Evolutionary conservation across 2,329 filamentous ascomycete genomes (phyloP), one percentile per base, ranked within the genome.

Genomic region (Diaporthe helianthi): DNA sequence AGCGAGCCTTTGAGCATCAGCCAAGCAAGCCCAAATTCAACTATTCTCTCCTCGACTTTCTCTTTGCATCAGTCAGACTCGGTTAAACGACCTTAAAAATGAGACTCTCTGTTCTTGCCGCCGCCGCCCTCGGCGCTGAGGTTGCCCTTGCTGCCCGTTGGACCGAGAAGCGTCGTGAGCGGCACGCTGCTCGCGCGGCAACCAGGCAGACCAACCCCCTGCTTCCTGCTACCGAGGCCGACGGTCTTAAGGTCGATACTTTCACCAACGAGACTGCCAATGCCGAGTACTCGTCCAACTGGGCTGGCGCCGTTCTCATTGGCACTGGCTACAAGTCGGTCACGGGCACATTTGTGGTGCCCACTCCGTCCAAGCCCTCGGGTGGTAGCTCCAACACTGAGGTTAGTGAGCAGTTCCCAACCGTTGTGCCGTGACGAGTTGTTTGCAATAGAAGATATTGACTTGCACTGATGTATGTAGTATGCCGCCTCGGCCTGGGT

Each of bases 401-500:
- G 69, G 69, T 71, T 17, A 29, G 69, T 64, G 17, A 29, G 12
- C 17, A 4, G 8, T 8, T 12, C n/a, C 15, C 26, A 13, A 44
- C n/a, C 0, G 10, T 19, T 19, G 22, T n/a, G 22, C 26, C 8
- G 4, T 2, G n/a, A 22, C 1, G 13, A 1, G 4, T 1, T 9
- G 24, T 12, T 33, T 12, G 17, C 36, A 3, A 12, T 17, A 13
- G 8, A 24, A 17, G 19, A 29, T 26, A 15, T 26, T 69, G 13
- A 69, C 52, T 69, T 13, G 29, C 2, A 17, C 8, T 3, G 26
- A 44, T 22, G 10, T 26, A 79, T n/a, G 12, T 29, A 79, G 47
- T 83, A 85, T 71, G 82, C 83, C 54, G 83, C 82, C 19, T 83
- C 84, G 3, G 86, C 85, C 4, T 89, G 86, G 87, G 86, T 89